Base-by-base conservation (phyloP, 164 flowering plant genomes). In the Chimonanthus salicifolius region DNA sequence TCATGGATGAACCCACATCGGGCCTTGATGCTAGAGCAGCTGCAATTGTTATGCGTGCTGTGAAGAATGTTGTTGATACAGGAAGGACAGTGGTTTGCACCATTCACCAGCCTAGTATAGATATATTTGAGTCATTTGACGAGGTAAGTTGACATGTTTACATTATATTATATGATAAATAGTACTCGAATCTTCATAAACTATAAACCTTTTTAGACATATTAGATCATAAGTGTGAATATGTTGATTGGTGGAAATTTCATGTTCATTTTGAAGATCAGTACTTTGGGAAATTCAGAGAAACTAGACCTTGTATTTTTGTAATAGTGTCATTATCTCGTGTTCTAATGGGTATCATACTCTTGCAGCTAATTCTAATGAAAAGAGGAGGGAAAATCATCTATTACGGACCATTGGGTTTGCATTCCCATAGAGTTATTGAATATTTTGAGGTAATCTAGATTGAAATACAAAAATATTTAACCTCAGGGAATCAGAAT, bases 11-110 rank as follows among this genome's bases (percentile, higher is more conserved):
- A 73, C 97, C 97, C 8, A 90, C 95, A 18, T 79, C 94, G 20
- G 92, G 96, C 50, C 78, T 92, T 72, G 97, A 92, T 88, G 97
- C 97, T 71, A 83, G 92, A 82, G 87, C 94, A 48, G 97, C 97
- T 72, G 94, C 92, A 16, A 84, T 90, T 82, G 97, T 92, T 49
- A 87, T 92, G 90, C 84, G 93, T 68, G 90, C 93, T 8, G 97
- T 88, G 71, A 90, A 81, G 78, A 90, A 90, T 82, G 80, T 87
- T 4, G 88, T 71, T 46, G 80, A 74, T 21, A 90, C 92, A 6
- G 92, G 90, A 74, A 80, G 92, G 70, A 90, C 94, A 70, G 82
- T 85, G 62, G 90, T 88, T 64, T 88, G 90, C 83, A 87, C 90
- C 11, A 85, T 88, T 67, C 92, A 88, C 76, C 92, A 88, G 68